Base-by-base conservation (phyloP, 2,329 filamentous ascomycete species). In the Fonsecaea monophora region DNA sequence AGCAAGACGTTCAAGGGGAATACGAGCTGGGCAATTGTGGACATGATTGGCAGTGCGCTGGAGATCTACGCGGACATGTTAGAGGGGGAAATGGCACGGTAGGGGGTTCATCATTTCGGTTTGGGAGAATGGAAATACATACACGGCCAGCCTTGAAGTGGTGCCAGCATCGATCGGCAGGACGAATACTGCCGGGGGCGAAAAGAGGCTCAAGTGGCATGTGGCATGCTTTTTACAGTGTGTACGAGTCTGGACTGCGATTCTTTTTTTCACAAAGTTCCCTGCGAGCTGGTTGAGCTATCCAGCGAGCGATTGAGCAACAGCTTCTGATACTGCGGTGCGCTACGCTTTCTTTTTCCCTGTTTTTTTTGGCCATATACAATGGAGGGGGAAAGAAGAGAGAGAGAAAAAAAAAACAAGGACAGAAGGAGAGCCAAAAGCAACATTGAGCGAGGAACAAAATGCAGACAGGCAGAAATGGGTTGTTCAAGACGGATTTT, bases 11-110 rank as follows among this genome's bases (percentile, higher is more conserved):
- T 82, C 73, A 82, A 82, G 70, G 81, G 81, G 0, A 82, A 82
- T 68, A 82, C 81, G 8, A 82, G 80, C 69, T 82, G 81, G 81
- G 80, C 81, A 5, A 82, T 82, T 70, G 81, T 82, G 42, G 81
- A 82, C 60, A 73, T 82, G 60, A 79, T 82, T 48, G 81, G 81
- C 12, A 78, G 76, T 8, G 82, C 80, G 63, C 73, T 82, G 58
- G 80, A 82, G 72, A 77, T 80, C 15, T 82, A 82, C 73, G 81
- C 80, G 2, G 79, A 82, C 62, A 76, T 82, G 21, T 68, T 82
- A 50, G 81, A 82, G 68, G 70, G 72, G 21, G 70, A 73, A 35
- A 61, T 70, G 34, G 60, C 67, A 53, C 62, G 58, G n/a, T 60
- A 63, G 54, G 58, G 18, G 18, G 5, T 34, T 42, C 6, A 42